phyloP scores from a whole-genome alignment of 108 stramenopile species.

The Thalassiosira profunda region DNA sequence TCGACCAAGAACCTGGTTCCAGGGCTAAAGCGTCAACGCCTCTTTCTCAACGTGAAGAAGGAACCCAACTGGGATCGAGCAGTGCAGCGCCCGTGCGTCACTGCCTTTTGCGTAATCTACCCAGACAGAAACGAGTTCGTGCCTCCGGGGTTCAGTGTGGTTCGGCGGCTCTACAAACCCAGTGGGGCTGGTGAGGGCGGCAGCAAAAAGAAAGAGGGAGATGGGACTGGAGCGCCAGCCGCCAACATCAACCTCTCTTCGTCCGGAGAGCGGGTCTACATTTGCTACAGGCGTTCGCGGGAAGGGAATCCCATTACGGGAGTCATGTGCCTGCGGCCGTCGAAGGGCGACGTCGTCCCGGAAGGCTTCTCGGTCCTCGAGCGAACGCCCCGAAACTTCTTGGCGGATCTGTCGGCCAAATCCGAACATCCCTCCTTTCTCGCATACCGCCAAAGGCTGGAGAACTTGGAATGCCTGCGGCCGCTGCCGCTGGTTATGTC shows the following conservation, averaged over 20 bases:
- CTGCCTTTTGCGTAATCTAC: conserved; percentile 79
- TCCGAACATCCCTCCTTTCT: conserved; percentile 61
- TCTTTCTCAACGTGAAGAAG: conserved; percentile 81
- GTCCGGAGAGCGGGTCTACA: conserved; percentile 64
- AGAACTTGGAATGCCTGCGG: conserved; percentile 80
- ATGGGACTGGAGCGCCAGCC: conserved; percentile 8
- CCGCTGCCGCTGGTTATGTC: conserved; percentile 81
- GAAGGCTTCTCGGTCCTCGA: conserved; percentile 90
- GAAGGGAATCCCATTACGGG: conserved; percentile 92
- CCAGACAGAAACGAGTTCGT: conserved; percentile 89
- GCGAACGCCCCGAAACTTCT: conserved; percentile 73
- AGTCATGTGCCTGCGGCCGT: conserved; percentile 68
- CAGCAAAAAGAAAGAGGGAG: conserved; percentile 20
- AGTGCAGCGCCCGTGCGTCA: conserved; percentile 88
- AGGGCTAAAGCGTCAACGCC: conserved; percentile 27
- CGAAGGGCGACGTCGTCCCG: conserved; percentile 72
- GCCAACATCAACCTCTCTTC: conserved; percentile 66
- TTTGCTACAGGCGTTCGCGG: conserved; percentile 86
- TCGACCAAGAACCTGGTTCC: conserved; percentile 19
- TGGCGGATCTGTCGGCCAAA: conserved; percentile 63
- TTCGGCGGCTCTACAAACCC: conserved; percentile 50
- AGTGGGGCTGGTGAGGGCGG: conserved; percentile 2
- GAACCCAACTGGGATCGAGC: conserved; percentile 91
- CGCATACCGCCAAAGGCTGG: conserved; percentile 84
- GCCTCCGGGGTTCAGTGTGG: conserved; percentile 88